Evolutionary conservation across 1,139 yeast genomes (phyloP).

Genomic region (Lodderomyces beijingensis): DNA sequence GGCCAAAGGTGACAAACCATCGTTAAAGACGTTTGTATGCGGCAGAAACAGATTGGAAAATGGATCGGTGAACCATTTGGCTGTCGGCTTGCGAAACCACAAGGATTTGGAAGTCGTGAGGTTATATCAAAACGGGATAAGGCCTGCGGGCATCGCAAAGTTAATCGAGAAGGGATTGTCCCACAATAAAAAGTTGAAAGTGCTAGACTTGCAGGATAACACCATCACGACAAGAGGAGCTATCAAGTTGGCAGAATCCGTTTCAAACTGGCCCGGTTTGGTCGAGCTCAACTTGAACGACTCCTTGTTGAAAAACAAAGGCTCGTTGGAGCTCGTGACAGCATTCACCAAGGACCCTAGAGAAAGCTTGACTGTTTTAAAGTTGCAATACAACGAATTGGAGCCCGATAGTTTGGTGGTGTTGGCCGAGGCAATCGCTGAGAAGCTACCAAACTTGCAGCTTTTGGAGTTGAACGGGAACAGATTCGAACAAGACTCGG

Average conservation of each 20-base stretch:
- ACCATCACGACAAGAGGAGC: constrained; percentile 85
- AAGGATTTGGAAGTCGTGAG: constrained; percentile 67
- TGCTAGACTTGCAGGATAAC: constrained; percentile 89
- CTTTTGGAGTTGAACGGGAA: constrained; percentile 87
- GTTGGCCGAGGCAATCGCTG: constrained; percentile 49
- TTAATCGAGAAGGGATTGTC: constrained; percentile 71
- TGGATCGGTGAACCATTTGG: constrained; percentile 79
- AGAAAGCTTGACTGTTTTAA: constrained; percentile 50
- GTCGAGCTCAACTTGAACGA: constrained; percentile 83
- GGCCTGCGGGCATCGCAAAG: constrained; percentile 85
- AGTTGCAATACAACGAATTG: constrained; percentile 87
- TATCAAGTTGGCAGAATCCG: constrained; percentile 38
- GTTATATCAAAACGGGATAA: constrained; percentile 91
- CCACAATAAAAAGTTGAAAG: constrained; percentile 54
- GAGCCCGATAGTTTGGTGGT: constrained; percentile 58
- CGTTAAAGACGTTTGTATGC: constrained; percentile 80
- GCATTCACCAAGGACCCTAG: constrained; percentile 34
- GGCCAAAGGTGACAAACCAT: constrained; percentile 49
- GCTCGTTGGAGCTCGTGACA: constrained; percentile 54
- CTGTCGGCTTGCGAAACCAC: constrained; percentile 75
- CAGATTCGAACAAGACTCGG: constrained; percentile 54
- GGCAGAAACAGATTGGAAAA: constrained; percentile 96
- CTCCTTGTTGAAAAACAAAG: constrained; percentile 76
- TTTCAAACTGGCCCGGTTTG: constrained; percentile 44
- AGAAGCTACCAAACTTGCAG: constrained; percentile 58